Conservation (phyloP, 2,329 filamentous ascomycete genomes). For the Fusarium albidum region DNA sequence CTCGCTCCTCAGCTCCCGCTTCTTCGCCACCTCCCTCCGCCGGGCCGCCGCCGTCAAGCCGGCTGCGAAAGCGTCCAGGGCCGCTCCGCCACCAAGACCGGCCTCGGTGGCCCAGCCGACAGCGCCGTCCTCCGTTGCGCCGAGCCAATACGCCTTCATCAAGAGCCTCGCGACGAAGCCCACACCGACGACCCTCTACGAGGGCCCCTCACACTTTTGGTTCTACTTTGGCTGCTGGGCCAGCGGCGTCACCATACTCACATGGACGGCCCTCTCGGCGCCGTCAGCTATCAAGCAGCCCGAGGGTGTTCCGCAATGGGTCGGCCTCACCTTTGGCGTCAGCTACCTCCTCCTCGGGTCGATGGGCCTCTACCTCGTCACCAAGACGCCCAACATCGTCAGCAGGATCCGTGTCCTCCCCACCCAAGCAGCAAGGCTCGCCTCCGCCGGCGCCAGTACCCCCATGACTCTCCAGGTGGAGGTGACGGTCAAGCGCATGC, state of each 20-base stretch:
- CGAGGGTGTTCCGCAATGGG: constrained; percentile 62
- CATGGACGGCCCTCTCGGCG: constrained; percentile 48
- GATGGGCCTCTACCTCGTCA: constrained; percentile 67
- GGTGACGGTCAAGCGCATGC: constrained; percentile 57
- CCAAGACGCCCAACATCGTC: constrained; percentile 66
- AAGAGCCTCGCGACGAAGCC: constrained; percentile 64
- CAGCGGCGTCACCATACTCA: constrained; percentile 54
- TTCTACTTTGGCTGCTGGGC: constrained; percentile 69
- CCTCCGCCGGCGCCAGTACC: constrained; percentile 26
- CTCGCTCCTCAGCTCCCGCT: constrained; percentile 35
- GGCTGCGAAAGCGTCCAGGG: constrained; percentile 24
- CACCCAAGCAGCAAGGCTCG: constrained; percentile 30
- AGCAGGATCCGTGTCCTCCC: constrained; percentile 65
- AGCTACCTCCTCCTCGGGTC: constrained; percentile 67
- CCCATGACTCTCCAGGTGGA: constrained; percentile 56
- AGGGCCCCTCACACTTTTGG: constrained; percentile 69
- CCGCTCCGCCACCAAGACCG: constrained; percentile 18
- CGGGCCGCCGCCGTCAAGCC: constrained; percentile 28
- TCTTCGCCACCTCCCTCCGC: constrained; percentile 43
- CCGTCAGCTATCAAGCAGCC: constrained; percentile 49
- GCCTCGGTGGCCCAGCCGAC: constrained; percentile 12
- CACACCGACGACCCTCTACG: constrained; percentile 68
- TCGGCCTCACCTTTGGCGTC: constrained; percentile 63
- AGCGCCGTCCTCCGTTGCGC: constrained; percentile 30
- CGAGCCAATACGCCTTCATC: constrained; percentile 55